Percentiles rank a stretch among this genome's conserved stretches.
Conservation (phyloP, 768 basidiomycete genomes). For the Nidularia pulvinata region DNA sequence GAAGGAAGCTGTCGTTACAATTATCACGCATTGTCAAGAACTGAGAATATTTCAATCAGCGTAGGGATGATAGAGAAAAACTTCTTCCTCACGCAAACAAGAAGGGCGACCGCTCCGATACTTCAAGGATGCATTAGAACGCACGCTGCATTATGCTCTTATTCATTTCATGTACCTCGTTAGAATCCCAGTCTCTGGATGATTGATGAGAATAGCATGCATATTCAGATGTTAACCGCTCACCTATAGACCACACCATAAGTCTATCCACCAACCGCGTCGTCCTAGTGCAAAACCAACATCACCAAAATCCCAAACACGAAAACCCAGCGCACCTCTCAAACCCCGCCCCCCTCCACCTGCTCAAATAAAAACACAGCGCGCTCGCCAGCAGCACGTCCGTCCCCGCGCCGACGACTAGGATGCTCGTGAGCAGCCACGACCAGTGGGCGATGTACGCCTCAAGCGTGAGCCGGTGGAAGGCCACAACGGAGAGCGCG, state of each 20-base stretch:
- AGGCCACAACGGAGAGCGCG: slow-evolving; percentile 7
- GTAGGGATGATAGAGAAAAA: neutral
- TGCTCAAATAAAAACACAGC: slow-evolving; percentile 14
- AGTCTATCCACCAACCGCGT: slow-evolving; percentile 4
- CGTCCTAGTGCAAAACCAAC: neutral
- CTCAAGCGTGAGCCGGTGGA: slow-evolving; percentile 7
- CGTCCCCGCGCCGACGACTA: slow-evolving; percentile 11
- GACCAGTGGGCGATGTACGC: slow-evolving; percentile 7
- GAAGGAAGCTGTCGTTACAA: neutral
- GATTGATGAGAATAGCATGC: neutral
- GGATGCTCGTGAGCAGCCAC: slow-evolving; percentile 15
- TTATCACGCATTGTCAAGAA: neutral
- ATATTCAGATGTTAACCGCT: neutral
- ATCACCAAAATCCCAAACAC: neutral
- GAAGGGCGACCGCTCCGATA: neutral
- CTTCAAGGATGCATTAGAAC: neutral
- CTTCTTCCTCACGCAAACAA: neutral
- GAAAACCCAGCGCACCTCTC: neutral
- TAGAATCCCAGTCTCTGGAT: neutral
- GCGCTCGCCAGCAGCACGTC: slow-evolving; percentile 12
- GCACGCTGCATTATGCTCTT: neutral
- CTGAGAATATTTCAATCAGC: neutral
- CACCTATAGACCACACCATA: slow-evolving; percentile 11
- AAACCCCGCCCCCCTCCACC: slow-evolving; percentile 6
- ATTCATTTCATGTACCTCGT: neutral